phyloP scores from a whole-genome alignment of 169 alveolate genomes.

The Cryptosporidium xiaoi region DNA sequence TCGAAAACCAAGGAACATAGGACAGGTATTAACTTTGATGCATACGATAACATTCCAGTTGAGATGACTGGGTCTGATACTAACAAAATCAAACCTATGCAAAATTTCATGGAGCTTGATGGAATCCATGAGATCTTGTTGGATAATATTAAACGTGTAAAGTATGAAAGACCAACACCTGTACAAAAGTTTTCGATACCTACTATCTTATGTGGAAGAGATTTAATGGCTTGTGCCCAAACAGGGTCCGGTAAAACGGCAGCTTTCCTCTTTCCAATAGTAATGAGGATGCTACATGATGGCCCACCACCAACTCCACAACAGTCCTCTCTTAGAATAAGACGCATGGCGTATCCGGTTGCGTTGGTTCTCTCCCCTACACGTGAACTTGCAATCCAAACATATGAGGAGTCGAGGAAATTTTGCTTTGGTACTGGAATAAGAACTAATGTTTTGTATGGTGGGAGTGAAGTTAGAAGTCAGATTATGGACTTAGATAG shows the following conservation, averaged over 20 bases:
- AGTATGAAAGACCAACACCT: conserved; percentile 93
- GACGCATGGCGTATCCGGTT: conserved; percentile 75
- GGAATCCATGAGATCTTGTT: conserved; percentile 81
- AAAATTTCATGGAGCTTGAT: conserved; percentile 80
- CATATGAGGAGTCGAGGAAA: conserved; percentile 90
- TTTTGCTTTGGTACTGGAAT: conserved; percentile 92
- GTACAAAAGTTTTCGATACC: conserved; percentile 96
- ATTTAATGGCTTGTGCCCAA: conserved; percentile 96
- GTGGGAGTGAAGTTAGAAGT: conserved; percentile 91
- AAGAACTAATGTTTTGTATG: conserved; percentile 90
- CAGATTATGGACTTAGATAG: conserved; percentile 90
- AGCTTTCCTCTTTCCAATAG: conserved; percentile 95
- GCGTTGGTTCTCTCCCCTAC: conserved; percentile 93
- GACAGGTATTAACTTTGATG: conserved; percentile 87
- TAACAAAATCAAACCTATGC: conserved; percentile 82
- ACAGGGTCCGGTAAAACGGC: conserved; percentile 99
- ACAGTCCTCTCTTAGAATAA: conserved; percentile 68
- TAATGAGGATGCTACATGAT: conserved; percentile 87
- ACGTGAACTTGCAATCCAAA: conserved; percentile 96
- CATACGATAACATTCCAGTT: conserved; percentile 89
- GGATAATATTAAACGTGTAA: conserved; percentile 82
- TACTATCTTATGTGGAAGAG: conserved; percentile 90
- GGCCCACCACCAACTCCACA: conserved; percentile 86
- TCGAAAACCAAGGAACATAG: conserved; percentile 82
- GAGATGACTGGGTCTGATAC: conserved; percentile 85